Base-by-base conservation (phyloP, 306 rosid species). In the Trichosanthes cucumerina region DNA sequence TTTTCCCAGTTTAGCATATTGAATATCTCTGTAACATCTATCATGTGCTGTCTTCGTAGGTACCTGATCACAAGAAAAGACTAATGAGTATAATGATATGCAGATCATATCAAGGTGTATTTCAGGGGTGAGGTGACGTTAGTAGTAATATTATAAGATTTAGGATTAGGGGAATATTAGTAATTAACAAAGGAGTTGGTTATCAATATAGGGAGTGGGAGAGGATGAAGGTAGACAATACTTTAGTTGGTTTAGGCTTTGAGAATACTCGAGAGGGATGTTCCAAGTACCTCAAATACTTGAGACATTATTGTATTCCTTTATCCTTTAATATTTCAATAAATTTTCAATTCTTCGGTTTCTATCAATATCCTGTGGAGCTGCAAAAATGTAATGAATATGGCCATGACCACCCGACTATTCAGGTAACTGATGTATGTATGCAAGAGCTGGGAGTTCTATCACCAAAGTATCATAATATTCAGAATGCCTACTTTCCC, bases 21-120 rank as follows among this genome's bases (percentile, higher is more conserved):
- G 85, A 87, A 95, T 81, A 95, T 92, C 86, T 95, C 99, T 2
- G 99, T 95, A 69, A 92, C 98, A 81, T 95, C 97, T 1, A 92
- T 77, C 23, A 89, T 76, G 80, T 95, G 90, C 23, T 83, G 81
- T 56, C 86, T 75, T 74, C 59, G 82, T 53, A 84, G 23, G 85
- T 83, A 95, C 88, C 97, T 95, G 80, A 65, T 49, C 38, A 46
- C 23, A 34, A 64, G 34, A 62, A 78, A 47, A 47, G 11, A 46
- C 44, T 7, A n/a, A 4, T 31, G 54, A 47, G 19, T 50, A 28
- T 19, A 23, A 2, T n/a, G 24, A 68, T 11, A 73, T 49, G 44
- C 75, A 69, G 12, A 69, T 69, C 2, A 34, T 8, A 62, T 62
- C 12, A 26, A 31, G 43, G 39, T 15, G 69, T 15, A 41, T 31